Evolutionary conservation across 148 eudicot species (phyloP).

Genomic region (Fagopyrum tataricum): DNA sequence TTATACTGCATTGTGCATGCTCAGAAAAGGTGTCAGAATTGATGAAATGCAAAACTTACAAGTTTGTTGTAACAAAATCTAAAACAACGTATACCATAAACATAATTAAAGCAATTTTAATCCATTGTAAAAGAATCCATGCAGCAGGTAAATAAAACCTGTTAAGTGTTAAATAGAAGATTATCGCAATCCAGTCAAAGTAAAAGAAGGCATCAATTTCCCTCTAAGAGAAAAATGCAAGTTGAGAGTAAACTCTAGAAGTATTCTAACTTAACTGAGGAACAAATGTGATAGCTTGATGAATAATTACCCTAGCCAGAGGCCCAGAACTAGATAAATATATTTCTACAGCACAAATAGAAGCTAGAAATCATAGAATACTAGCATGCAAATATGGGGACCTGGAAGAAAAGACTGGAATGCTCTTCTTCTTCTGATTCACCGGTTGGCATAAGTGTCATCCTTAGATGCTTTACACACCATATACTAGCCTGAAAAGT

Average conservation of each 20-base stretch:
- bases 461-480: constrained; percentile 85
- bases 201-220: background rate
- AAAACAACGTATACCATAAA: background rate
- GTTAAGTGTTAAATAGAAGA: background rate
- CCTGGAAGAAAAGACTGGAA: constrained; percentile 58
- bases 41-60: background rate
- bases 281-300: background rate
- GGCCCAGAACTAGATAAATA: background rate
- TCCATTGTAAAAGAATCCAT: background rate
- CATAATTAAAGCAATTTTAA: background rate
- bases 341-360: background rate
- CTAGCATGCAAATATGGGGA: background rate
- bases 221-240: background rate
- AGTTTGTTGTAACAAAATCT: background rate
- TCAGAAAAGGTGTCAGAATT: background rate
- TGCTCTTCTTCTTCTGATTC: constrained; percentile 92
- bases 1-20: background rate
- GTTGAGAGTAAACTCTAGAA: background rate
- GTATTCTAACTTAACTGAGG: background rate
- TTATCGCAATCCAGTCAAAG: background rate
- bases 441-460: constrained; percentile 72
- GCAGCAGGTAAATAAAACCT: background rate
- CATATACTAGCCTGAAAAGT: constrained; percentile 62
- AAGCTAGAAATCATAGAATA: background rate
- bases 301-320: background rate